Evolutionary conservation across 2,329 filamentous ascomycete species (phyloP), one percentile per base, ranked within the genome.

Genomic region (Purpureocillium takamizusanense): DNA sequence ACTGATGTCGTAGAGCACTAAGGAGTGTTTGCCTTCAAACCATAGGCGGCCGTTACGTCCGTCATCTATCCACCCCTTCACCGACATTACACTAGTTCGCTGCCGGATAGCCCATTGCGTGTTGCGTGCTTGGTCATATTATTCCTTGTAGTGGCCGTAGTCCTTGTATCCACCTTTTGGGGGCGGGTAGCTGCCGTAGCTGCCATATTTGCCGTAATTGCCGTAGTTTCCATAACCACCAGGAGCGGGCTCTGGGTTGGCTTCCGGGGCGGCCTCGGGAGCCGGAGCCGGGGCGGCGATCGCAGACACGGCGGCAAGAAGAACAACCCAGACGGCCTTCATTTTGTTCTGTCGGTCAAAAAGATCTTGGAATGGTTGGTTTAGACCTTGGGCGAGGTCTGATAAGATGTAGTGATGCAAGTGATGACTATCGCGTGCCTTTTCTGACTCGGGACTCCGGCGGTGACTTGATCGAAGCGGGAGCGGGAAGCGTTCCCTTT

Each of bases 251-350:
- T 34, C 30, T n/a, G 33, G 17, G 4, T 36, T 32, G 30, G 34
- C 39, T 12, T 41, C 39, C 11, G 34, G 32, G 9, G 35, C 39
- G 2, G 45, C 40, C 7, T 47, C 43, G 10, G 52, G 42, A 16
- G 45, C 48, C 2, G 52, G 41, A 12, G 47, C 51, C 12, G 55
- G 52, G 14, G 51, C 49, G 4, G 52, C 49, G 9, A 57, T 29
- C 29, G 42, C 42, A 21, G 49, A 43, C 27, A 49, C 38, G 35
- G 48, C 43, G 33, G 51, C 44, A 36, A 56, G 38, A 23, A 58
- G 35, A 32, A 51, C 39, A 33, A 52, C 32, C 36, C 46, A 28
- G 27, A 51, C 43, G 28, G 59, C 38, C 51, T 57, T 60, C 58
- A 61, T 61, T 6, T 39, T 55, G 39, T 9, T 3, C 9, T 10